Evolutionary conservation across 352 stramenopile species (phyloP), one percentile per base, ranked within the genome.

Genomic region (Globisporangium barbulae): DNA sequence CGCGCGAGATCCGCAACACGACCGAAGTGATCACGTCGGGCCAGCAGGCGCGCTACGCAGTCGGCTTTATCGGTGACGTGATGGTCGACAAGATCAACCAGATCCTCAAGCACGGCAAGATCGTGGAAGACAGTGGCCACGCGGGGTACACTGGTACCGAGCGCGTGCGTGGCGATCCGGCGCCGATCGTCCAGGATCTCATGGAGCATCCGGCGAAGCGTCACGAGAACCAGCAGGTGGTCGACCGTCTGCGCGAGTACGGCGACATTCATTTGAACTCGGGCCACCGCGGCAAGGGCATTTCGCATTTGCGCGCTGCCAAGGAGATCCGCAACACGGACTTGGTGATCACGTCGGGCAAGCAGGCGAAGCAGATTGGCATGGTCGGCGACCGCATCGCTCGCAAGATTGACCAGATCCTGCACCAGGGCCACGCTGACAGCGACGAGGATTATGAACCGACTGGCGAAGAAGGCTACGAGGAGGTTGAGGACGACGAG

Each of bases 61-160:
- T 89, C 13, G 72, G 72, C 41, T 73, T 88, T 35, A 81, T 93
- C 45, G 84, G 84, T 39, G 70, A 83, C n/a, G 79, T 90, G 30
- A 81, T 93, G 25, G 74, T 79, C 2, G 76, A 89, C 41, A 93
- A 93, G 69, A 90, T 93, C 41, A 79, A 93, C 22, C 82, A 93
- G 65, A 89, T 93, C 31, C 59, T 91, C 15, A 39, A 75, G 56
- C 70, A 89, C n/a, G 81, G 81, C 45, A 82, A 82, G 44, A 89
- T 91, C 44, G 63, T 90, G 1, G 71, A 75, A 30, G 81, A 90
- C 41, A 63, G 64, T 0, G 65, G 65, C 1, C 67, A 69, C 30
- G 64, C 54, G 0, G 64, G 37, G 3, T 59, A 59, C 1, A 64
- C 45, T 15, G 63, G 70, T 19, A 68, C 65, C 31, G 74, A 71